Evolutionary conservation across 1,284 basidiomycete genomes (phyloP).

Genomic region (Pulveroboletus sp.): DNA sequence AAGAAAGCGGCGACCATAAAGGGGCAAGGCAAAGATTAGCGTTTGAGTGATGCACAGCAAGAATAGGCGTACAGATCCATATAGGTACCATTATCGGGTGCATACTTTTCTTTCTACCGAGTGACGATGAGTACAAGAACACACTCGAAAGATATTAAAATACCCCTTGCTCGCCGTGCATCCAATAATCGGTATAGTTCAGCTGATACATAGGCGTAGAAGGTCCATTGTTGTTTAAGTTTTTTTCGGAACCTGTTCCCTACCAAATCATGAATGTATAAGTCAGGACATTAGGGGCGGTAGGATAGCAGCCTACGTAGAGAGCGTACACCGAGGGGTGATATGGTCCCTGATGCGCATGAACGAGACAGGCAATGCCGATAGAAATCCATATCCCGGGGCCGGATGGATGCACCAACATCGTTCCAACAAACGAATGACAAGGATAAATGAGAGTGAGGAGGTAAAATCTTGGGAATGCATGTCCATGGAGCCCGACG

Average conservation of each 20-base stretch:
- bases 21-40: background rate
- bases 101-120: background rate
- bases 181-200: constrained; percentile 1
- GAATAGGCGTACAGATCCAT: constrained; percentile 10
- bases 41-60: background rate
- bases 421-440: background rate
- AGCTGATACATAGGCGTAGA: background rate
- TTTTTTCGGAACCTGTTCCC: constrained; percentile 5
- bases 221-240: background rate
- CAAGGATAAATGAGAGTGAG: too few relatives aligned
- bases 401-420: background rate
- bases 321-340: background rate
- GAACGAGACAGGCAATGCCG: constrained; percentile 9
- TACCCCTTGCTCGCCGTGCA: background rate
- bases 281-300: background rate
- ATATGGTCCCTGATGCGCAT: constrained; percentile 4
- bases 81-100: constrained; percentile 1
- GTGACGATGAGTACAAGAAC: background rate
- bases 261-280: background rate
- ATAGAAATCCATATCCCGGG: constrained; percentile 7
- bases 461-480: too few relatives aligned
- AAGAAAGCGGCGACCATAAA: background rate
- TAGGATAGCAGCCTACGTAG: constrained; percentile 6
- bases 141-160: background rate
- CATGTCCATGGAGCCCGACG: background rate